Evolutionary conservation across 2,329 filamentous ascomycete genomes (phyloP), one percentile per base, ranked within the genome.

Genomic region (Gyromitra esculenta): DNA sequence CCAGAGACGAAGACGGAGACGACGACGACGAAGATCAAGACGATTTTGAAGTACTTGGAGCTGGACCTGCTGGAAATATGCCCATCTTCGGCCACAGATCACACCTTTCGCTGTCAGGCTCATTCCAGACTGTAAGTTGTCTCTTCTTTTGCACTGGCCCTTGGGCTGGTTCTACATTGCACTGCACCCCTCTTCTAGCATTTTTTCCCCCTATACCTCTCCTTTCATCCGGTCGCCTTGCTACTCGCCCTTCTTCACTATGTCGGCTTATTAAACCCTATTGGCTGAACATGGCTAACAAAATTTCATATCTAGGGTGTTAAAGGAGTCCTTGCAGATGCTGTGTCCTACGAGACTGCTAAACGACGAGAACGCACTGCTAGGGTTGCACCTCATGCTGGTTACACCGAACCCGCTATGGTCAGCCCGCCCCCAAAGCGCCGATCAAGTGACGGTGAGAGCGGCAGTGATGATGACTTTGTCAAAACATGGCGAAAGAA

Each of bases 311-410:
- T 48, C n/a, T 43, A 80, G 1, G 92, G 92, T 60, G 92, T 94
- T 80, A 95, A 95, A 85, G 92, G 92, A 78, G 92, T 96, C 83
- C 95, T 96, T 81, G 91, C 92, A 80, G 92, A 96, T 82, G 92
- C 92, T 48, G 88, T 92, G 81, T 89, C 90, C 81, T 95, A 91
- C 83, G 91, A 93, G 84, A 86, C 88, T 81, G 91, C 91, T 11
- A 74, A 63, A 39, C 72, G 68, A 21, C 72, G 64, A 15, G 62
- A 77, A 68, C 54, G 67, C 37, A 70, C 73, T n/a, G 62, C 60
- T 2, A 72, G 37, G 62, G 59, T 50, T 6, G 56, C 73, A 2
- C 71, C 76, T 39, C 35, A 37, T 59, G 69, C 43, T 9, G 76
- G 76, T 41, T 78, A 76, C 66, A 62, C 69, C 9, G 63, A 77